Conservation (phyloP, 106 monocot species). For the Allium fistulosum region DNA sequence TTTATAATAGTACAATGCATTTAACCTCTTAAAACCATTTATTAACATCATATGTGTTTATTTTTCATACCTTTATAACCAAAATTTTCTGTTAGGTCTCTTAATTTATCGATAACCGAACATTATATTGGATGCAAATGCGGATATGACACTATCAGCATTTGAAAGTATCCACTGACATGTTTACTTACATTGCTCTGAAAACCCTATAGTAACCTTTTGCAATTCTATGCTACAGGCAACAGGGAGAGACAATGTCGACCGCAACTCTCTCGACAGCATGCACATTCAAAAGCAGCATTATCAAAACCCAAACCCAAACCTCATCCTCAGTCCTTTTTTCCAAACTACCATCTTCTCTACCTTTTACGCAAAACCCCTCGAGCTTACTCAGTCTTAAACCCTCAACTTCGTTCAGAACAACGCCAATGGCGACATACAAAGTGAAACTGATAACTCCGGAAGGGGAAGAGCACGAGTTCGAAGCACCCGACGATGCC, state of each 20-base stretch:
- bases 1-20: no score
- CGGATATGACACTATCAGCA: no score
- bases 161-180: no score
- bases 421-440: conserved; percentile 10
- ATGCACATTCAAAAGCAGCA: background rate
- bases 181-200: no score
- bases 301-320: background rate
- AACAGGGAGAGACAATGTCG: conserved; percentile 3
- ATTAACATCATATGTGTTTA: no score
- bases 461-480: conserved; percentile 5
- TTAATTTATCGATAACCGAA: no score
- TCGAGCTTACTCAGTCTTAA: conserved; percentile 3
- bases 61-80: no score
- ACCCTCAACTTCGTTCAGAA: background rate
- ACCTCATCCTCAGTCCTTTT: background rate
- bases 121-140: no score
- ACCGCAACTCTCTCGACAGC: background rate
- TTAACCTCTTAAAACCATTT: no score
- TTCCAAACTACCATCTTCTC: background rate
- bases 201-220: background rate
- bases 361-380: background rate
- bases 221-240: conserved; percentile 2
- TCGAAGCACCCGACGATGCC: conserved; percentile 13
- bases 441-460: conserved; percentile 8
- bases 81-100: no score